phyloP scores from a whole-genome alignment of 139 green algal genomes.

The Diplosphaera chodatii region DNA sequence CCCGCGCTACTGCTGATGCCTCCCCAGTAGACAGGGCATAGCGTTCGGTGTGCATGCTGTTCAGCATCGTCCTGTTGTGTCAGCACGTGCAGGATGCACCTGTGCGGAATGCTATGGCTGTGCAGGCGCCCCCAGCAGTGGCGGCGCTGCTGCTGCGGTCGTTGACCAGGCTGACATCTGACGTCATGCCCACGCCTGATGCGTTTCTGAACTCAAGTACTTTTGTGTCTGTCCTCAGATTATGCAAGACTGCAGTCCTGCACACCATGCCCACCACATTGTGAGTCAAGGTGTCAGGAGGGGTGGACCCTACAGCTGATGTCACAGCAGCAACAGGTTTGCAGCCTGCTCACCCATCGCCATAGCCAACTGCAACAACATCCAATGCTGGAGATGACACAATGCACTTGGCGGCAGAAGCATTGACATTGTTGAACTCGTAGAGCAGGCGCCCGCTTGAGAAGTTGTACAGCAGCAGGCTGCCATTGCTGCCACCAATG shows the following conservation, averaged over 20 bases:
- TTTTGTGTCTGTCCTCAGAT: constrained; percentile 68
- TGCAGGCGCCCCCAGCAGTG: constrained; percentile 27
- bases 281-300: too few species aligned
- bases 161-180: constrained; percentile 1
- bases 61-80: too few species aligned
- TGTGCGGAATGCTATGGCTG: constrained; percentile 51
- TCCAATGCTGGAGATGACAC: constrained; percentile 84
- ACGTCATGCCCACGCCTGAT: constrained; percentile 42
- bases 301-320: too few species aligned
- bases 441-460: constrained; percentile 51
- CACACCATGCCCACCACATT: too few species aligned
- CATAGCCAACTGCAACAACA: constrained; percentile 83
- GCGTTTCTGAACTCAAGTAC: constrained; percentile 62
- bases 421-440: constrained; percentile 50
- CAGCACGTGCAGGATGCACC: too few species aligned
- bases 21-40: too few species aligned
- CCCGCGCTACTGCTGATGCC: too few species aligned
- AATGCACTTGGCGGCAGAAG: constrained; percentile 48
- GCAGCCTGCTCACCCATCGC: constrained; percentile 75
- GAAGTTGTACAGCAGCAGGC: constrained; percentile 90
- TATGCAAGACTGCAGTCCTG: constrained; percentile 72
- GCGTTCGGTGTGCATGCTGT: too few species aligned
- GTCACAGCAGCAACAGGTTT: too few species aligned
- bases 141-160: constrained; percentile 12
- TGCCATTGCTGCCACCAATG: constrained; percentile 61